Conservation (phyloP, 139 green algal species). For the Zygnema cylindricum region DNA sequence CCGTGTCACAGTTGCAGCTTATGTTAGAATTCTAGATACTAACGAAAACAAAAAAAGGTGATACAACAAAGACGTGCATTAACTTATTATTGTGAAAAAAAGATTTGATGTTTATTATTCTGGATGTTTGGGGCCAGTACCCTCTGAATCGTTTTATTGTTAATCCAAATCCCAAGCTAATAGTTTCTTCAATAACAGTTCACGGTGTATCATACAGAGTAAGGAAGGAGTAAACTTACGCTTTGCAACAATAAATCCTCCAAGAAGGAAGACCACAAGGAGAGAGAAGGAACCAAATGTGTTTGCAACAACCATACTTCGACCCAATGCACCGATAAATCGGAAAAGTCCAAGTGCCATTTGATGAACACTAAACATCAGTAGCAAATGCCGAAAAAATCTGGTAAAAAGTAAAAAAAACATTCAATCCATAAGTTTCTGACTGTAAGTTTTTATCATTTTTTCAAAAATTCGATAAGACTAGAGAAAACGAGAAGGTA, state of each 20-base stretch:
- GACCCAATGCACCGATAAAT: slow-evolving; percentile 51
- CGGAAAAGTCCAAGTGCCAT: slow-evolving; percentile 55
- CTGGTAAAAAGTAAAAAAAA: not conserved
- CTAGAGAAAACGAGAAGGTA: too few relatives aligned
- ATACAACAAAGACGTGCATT: too few relatives aligned
- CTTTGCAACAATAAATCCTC: slow-evolving; percentile 59
- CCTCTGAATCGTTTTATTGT: not conserved
- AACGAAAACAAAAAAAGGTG: too few relatives aligned
- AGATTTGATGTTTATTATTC: too few relatives aligned
- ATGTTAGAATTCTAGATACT: too few relatives aligned
- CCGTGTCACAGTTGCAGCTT: too few relatives aligned
- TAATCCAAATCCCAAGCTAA: not conserved
- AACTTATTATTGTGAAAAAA: not conserved
- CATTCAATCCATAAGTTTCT: too few relatives aligned
- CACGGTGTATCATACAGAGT: too few relatives aligned
- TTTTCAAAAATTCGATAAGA: too few relatives aligned
- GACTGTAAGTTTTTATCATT: too few relatives aligned
- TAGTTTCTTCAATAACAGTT: not conserved
- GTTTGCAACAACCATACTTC: slow-evolving; percentile 47
- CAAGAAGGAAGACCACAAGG: slow-evolving; percentile 60
- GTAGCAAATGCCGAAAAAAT: slow-evolving; percentile 44
- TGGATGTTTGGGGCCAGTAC: not conserved
- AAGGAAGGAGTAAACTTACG: not conserved
- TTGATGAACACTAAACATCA: slow-evolving; percentile 50
- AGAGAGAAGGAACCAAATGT: slow-evolving; percentile 55